Evolutionary conservation across 1,284 basidiomycete genomes (phyloP).

Genomic region (Leccinum solheimii): DNA sequence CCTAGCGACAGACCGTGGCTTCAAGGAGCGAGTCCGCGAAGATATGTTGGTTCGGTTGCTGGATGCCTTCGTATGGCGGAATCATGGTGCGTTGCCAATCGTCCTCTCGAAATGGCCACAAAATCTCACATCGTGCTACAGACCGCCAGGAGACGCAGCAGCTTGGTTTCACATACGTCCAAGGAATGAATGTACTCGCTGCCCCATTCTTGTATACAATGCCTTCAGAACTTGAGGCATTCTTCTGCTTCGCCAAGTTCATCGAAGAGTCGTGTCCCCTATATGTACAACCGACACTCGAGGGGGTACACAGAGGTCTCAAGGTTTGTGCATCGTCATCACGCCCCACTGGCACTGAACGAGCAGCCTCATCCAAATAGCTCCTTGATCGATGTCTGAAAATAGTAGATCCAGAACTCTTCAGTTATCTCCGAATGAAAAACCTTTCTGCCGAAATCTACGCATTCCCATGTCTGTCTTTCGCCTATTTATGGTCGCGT

Average conservation of each 20-base stretch:
- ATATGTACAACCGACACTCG: slow-evolving; percentile 93
- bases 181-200: slow-evolving; percentile 98
- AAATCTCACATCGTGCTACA: slow-evolving; percentile 29
- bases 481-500: neutral
- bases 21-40: slow-evolving; percentile 92
- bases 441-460: slow-evolving; percentile 98
- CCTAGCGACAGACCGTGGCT: slow-evolving; percentile 90
- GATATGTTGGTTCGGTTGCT: slow-evolving; percentile 94
- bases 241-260: slow-evolving; percentile 92
- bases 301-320: slow-evolving; percentile 91
- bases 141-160: slow-evolving; percentile 72
- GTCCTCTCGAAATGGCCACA: neutral
- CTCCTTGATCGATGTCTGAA: slow-evolving; percentile 90
- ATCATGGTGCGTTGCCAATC: slow-evolving; percentile 57
- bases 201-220: slow-evolving; percentile 97
- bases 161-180: slow-evolving; percentile 90
- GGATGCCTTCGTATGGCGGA: slow-evolving; percentile 97
- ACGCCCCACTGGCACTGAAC: neutral
- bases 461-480: slow-evolving; percentile 87
- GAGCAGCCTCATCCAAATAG: slow-evolving; percentile 41
- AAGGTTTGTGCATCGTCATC: slow-evolving; percentile 57
- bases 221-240: slow-evolving; percentile 95
- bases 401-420: slow-evolving; percentile 87
- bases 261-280: slow-evolving; percentile 92
- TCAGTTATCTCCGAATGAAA: slow-evolving; percentile 78